Conservation (phyloP, 805 yeast species). For the Spathaspora arborariae region DNA sequence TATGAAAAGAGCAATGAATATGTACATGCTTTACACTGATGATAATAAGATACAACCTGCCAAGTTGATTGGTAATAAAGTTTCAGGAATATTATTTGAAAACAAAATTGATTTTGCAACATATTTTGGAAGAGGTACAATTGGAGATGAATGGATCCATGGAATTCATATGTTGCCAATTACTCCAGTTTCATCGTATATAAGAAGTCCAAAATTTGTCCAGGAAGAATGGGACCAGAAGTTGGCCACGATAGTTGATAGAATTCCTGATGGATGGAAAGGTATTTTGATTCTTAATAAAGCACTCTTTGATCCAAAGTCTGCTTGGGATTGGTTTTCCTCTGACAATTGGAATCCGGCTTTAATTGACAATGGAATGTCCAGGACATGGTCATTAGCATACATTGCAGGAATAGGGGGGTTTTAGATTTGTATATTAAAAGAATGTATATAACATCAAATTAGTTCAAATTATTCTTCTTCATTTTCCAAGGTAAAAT, state of each 20-base stretch:
- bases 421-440: background rate
- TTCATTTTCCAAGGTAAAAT: too few species aligned
- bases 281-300: conserved; percentile 69
- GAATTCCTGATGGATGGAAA: conserved; percentile 65
- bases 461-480: too few species aligned
- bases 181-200: conserved; percentile 61
- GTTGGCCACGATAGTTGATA: conserved; percentile 40
- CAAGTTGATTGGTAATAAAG: conserved; percentile 56
- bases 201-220: conserved; percentile 52
- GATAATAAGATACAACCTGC: conserved; percentile 56
- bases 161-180: conserved; percentile 78
- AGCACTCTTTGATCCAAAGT: conserved; percentile 67
- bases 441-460: too few species aligned
- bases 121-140: conserved; percentile 64
- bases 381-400: conserved; percentile 82
- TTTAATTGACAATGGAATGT: conserved; percentile 79
- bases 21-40: conserved; percentile 51
- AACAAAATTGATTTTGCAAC: conserved; percentile 72
- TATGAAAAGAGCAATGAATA: conserved; percentile 49
- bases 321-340: conserved; percentile 42
- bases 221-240: conserved; percentile 61
- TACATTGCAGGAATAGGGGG: conserved; percentile 52
- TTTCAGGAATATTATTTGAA: conserved; percentile 71
- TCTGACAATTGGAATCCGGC: conserved; percentile 47
- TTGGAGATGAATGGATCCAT: conserved; percentile 61